Conservation (phyloP, 306 rosid genomes). For the cucumber (Cucumis sativus) region DNA sequence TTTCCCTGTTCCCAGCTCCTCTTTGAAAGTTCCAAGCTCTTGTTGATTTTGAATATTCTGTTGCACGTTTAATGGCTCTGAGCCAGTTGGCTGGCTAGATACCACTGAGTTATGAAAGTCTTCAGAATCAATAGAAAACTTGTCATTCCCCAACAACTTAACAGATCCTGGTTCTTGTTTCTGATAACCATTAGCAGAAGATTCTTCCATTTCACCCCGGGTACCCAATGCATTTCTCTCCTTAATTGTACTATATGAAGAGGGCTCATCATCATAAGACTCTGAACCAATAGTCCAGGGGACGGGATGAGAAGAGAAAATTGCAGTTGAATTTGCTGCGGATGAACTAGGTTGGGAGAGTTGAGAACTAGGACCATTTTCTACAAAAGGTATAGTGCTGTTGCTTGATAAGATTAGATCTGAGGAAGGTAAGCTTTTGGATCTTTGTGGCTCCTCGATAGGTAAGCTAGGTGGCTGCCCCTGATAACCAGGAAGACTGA, state of each 20-base stretch:
- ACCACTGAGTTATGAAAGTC: not conserved
- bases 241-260: not conserved
- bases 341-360: not conserved
- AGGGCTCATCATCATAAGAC: not conserved
- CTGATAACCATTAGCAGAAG: not conserved
- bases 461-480: constrained; percentile 16
- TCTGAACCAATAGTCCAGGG: not conserved
- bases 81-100: not conserved
- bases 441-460: constrained; percentile 33
- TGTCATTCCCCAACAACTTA: not conserved
- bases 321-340: not conserved
- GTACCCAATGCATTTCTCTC: not conserved
- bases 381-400: constrained; percentile 2
- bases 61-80: not conserved
- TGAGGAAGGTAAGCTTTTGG: constrained; percentile 34
- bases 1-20: constrained; percentile 29
- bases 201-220: not conserved
- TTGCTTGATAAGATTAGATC: constrained; percentile 31
- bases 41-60: constrained; percentile 7
- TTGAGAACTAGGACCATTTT: constrained; percentile 4
- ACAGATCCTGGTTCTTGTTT: not conserved
- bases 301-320: not conserved
- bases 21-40: constrained; percentile 8
- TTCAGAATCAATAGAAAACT: not conserved
- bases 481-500: constrained; percentile 25